Evolutionary conservation across 2,329 filamentous ascomycete species (phyloP).

Genomic region (Sporothrix schenckii): DNA sequence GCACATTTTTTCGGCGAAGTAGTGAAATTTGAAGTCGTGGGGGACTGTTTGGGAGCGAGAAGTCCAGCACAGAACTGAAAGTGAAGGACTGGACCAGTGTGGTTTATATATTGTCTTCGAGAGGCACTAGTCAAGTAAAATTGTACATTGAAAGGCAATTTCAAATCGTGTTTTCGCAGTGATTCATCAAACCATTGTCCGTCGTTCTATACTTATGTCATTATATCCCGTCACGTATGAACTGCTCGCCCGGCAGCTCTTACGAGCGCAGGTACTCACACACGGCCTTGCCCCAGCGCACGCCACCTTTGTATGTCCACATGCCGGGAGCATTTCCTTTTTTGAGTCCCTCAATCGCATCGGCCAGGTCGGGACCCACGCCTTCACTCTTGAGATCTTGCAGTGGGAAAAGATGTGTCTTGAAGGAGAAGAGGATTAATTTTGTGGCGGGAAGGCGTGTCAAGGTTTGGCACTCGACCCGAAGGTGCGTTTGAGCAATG

Average conservation of each 20-base stretch:
- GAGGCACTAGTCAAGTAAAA: background rate
- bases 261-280: slow-evolving; percentile 50
- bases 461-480: slow-evolving; percentile 57
- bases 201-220: background rate
- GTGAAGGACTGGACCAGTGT: background rate
- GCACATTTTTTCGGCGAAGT: background rate
- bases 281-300: slow-evolving; percentile 53
- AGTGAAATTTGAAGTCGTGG: background rate
- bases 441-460: slow-evolving; percentile 52
- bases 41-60: background rate
- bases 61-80: background rate
- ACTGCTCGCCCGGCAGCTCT: background rate
- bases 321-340: slow-evolving; percentile 57
- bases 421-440: slow-evolving; percentile 59
- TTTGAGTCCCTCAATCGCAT: slow-evolving; percentile 57
- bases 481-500: slow-evolving; percentile 47
- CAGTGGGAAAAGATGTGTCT: slow-evolving; percentile 57
- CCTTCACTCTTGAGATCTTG: slow-evolving; percentile 55
- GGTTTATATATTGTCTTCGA: background rate
- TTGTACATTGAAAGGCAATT: background rate
- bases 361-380: slow-evolving; percentile 50
- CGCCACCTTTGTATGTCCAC: slow-evolving; percentile 56
- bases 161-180: background rate
- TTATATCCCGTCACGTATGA: background rate
- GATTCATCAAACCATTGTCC: background rate